Percentiles rank a stretch among this genome's conserved stretches.
Conservation (phyloP, 176 grass and related monocot genomes). For the Calamus simplicifolius region DNA sequence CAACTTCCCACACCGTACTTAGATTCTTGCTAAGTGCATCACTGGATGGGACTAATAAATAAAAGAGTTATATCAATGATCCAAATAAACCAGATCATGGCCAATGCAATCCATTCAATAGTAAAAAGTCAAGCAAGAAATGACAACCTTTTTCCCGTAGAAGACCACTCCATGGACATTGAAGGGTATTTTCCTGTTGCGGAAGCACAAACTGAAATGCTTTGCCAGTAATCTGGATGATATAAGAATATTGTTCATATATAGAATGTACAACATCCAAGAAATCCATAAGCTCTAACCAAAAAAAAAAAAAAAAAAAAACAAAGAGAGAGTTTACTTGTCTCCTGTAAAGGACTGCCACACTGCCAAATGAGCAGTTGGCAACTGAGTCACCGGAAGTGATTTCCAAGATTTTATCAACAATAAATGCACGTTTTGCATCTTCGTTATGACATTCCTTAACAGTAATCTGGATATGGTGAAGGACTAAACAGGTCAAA, state of each 20-base stretch:
- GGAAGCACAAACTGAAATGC: conserved; percentile 74
- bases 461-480: conserved; percentile 58
- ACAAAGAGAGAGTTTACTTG: conserved; percentile 43
- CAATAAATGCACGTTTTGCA: conserved; percentile 89
- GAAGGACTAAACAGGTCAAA: conserved; percentile 6
- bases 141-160: conserved; percentile 90
- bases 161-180: conserved; percentile 92
- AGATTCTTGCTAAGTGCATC: neutral
- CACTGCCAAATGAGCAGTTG: conserved; percentile 42
- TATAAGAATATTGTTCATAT: conserved; percentile 13
- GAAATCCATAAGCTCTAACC: too few species aligned
- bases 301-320: neutral
- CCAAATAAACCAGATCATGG: neutral
- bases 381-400: conserved; percentile 39
- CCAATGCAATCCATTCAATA: neutral
- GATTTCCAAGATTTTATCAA: conserved; percentile 93
- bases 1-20: too few species aligned
- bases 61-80: too few species aligned
- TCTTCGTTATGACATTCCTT: conserved; percentile 90
- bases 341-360: conserved; percentile 83
- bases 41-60: neutral
- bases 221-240: conserved; percentile 81
- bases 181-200: conserved; percentile 96
- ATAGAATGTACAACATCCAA: too few species aligned
- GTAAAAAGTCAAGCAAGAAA: neutral